Evolutionary conservation across 108 stramenopile species (phyloP).

Genomic region (Cyclotella atomus): DNA sequence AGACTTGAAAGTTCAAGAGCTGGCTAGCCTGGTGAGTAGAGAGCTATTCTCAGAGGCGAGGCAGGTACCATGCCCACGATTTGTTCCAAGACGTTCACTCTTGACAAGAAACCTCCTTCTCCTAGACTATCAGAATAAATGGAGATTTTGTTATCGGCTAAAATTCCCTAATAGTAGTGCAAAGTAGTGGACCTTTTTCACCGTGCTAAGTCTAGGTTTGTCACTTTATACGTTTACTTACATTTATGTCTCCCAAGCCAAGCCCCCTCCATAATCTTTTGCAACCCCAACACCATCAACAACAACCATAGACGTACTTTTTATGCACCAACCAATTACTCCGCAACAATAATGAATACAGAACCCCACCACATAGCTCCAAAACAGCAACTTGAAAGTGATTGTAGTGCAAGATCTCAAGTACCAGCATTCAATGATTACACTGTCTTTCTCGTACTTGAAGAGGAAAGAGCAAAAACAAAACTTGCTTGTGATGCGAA

Average conservation of each 20-base stretch:
- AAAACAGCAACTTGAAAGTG: not conserved
- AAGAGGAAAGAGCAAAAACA: not conserved
- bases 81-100: slow-evolving; percentile 5
- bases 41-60: not conserved
- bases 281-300: too few relatives aligned
- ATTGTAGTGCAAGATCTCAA: too few relatives aligned
- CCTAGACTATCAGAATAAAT: not conserved
- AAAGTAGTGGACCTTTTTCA: too few relatives aligned
- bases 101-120: too few relatives aligned
- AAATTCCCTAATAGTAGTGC: not conserved
- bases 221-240: too few relatives aligned
- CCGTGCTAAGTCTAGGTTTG: too few relatives aligned
- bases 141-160: not conserved
- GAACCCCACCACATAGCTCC: not conserved
- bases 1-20: not conserved
- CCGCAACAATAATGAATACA: not conserved
- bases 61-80: not conserved
- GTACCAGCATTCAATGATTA: not conserved
- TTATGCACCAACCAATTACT: not conserved
- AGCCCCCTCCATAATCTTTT: too few relatives aligned
- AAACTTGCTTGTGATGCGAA: not conserved
- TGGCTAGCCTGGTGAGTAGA: not conserved
- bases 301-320: not conserved
- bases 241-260: too few relatives aligned
- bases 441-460: not conserved